These are phyloP conservation scores for Aureobasidium sp. DNA, from an alignment of 2,329 filamentous ascomycete genomes.

Conservation along the genomic window DNA sequence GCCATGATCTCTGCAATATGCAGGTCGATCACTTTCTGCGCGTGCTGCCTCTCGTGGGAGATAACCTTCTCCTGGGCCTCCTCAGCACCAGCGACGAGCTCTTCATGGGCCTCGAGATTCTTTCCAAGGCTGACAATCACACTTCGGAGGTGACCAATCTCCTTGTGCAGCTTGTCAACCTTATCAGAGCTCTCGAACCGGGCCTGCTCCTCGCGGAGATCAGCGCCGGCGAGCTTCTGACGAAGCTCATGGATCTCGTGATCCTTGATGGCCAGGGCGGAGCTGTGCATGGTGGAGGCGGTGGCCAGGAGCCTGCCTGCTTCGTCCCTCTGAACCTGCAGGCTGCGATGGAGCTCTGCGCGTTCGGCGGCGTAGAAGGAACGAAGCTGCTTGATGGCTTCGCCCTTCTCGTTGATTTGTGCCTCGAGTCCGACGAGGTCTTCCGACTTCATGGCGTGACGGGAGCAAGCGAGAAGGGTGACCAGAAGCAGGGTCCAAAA, in stretches of 20 bases:
- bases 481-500: neutral
- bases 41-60: no score
- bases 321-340: neutral
- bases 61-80: neutral
- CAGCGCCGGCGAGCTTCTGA: neutral
- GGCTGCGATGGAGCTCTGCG: neutral
- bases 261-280: neutral
- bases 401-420: neutral
- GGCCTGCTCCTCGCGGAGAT: neutral
- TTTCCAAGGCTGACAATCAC: neutral
- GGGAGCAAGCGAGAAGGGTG: neutral
- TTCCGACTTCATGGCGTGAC: neutral
- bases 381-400: neutral
- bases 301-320: neutral
- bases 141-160: neutral
- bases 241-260: neutral
- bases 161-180: neutral
- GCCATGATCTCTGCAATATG: no score
- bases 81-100: neutral
- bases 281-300: neutral
- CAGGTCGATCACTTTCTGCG: no score
- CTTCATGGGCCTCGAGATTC: neutral
- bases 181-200: neutral
- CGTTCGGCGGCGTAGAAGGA: neutral
- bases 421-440: neutral